Conservation (phyloP, 805 yeast species). For the Sporopachydermia quercuum region DNA sequence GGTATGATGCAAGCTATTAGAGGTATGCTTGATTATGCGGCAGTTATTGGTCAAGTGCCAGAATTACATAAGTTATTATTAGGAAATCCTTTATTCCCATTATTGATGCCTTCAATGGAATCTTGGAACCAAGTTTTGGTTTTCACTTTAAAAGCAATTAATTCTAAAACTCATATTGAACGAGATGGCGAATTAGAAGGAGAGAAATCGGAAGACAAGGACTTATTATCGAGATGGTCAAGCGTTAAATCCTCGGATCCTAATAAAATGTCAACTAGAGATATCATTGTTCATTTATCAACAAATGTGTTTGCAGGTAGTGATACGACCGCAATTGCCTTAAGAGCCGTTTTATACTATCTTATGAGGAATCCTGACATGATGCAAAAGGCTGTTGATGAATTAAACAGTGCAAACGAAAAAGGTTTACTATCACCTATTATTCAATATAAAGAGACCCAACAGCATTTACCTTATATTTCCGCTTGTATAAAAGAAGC, state of each 20-base stretch:
- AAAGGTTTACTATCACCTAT: slow-evolving; percentile 12
- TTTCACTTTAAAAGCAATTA: slow-evolving; percentile 6
- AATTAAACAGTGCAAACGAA: slow-evolving; percentile 15
- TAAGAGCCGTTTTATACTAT: slow-evolving; percentile 28
- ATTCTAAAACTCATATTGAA: slow-evolving; percentile 5
- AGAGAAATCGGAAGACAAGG: slow-evolving; percentile 9
- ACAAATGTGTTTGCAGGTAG: slow-evolving; percentile 33
- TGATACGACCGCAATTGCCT: slow-evolving; percentile 27
- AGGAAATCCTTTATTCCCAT: slow-evolving; percentile 10
- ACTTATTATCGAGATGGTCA: slow-evolving; percentile 11
- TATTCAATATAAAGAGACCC: slow-evolving; percentile 25
- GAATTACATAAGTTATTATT: slow-evolving; percentile 9
- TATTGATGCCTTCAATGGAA: slow-evolving; percentile 9
- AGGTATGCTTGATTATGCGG: slow-evolving; percentile 9
- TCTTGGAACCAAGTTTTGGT: slow-evolving; percentile 10
- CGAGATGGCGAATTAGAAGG: slow-evolving; percentile 10
- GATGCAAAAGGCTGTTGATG: slow-evolving; percentile 18
- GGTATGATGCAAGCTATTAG: slow-evolving; percentile 9
- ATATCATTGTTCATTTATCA: slow-evolving; percentile 10
- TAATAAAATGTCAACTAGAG: slow-evolving; percentile 10
- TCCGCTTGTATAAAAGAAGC: slow-evolving; percentile 50
- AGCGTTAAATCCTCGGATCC: slow-evolving; percentile 4
- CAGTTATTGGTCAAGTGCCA: slow-evolving; percentile 9
- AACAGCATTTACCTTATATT: slow-evolving; percentile 34
- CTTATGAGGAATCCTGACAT: slow-evolving; percentile 18